A percentile compares a stretch with the other conserved stretches of the same genome.
Conservation (phyloP, 495 filamentous ascomycete species). For the Melanomma pulvis-pyrius region DNA sequence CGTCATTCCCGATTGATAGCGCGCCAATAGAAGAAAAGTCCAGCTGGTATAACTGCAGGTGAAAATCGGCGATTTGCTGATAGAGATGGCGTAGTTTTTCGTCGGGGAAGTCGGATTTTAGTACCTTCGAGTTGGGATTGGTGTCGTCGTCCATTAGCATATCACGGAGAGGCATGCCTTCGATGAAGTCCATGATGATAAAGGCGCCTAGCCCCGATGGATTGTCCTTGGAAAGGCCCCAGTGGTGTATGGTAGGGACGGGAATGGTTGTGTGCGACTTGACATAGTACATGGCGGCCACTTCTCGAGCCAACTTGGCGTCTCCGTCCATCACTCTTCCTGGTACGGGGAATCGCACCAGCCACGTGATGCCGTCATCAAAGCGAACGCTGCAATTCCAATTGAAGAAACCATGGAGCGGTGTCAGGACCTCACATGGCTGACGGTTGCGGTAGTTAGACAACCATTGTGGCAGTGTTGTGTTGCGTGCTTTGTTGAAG, state of each 20-base stretch:
- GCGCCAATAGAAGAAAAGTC: slow-evolving; percentile 24
- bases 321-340: slow-evolving; percentile 21
- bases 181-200: slow-evolving; percentile 24
- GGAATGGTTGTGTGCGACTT: slow-evolving; percentile 22
- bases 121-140: slow-evolving; percentile 16
- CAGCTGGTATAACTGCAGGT: slow-evolving; percentile 18
- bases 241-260: slow-evolving; percentile 15
- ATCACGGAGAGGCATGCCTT: slow-evolving; percentile 14
- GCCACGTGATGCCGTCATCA: slow-evolving; percentile 16
- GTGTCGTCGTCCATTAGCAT: slow-evolving; percentile 13
- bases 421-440: slow-evolving; percentile 15
- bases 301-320: slow-evolving; percentile 19
- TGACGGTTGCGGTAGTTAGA: slow-evolving; percentile 11
- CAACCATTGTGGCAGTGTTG: slow-evolving; percentile 11
- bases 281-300: slow-evolving; percentile 22
- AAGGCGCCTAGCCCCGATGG: slow-evolving; percentile 16
- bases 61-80: slow-evolving; percentile 20
- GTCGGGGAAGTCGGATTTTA: slow-evolving; percentile 15
- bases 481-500: too few species aligned
- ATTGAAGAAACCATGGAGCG: slow-evolving; percentile 18
- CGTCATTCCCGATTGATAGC: too few species aligned
- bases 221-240: slow-evolving; percentile 25
- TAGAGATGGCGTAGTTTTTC: slow-evolving; percentile 18
- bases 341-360: slow-evolving; percentile 16
- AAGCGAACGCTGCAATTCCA: slow-evolving; percentile 21